Base-by-base conservation (phyloP, 306 rosid species). In the Herpetospermum pedunculosum region DNA sequence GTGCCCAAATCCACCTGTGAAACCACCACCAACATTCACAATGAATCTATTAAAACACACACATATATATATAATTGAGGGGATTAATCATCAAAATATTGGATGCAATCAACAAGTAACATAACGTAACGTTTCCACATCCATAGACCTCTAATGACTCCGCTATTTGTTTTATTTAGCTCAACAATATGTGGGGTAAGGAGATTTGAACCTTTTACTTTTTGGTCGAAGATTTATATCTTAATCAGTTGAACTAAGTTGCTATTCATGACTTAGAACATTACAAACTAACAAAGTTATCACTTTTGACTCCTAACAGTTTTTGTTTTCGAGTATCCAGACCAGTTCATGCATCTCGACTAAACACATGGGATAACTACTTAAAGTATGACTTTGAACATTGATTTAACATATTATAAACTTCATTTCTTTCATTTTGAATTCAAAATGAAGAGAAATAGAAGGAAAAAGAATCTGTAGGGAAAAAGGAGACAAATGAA, bases 1-100 rank as follows among this genome's bases (percentile, higher is more conserved):
- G 83, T 77, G 52, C 99, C 99, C 85, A 94, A 84, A 83, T 94
- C 97, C 85, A 94, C 97, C 99, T 94, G 92, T 3, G 25, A 44
- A 69, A 43, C 26, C 69, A 60, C 28, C 69, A 62, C 4, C 69
- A 62, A 62, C 44, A 62, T 62, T 62, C 47, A 26, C 37, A 26
- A 43, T 69, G 15, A 69, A 69, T 26, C 6, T 12, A 41, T 35
- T n/a, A 5, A 1, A 63, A 38, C 49, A 19, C 15, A 68, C 16
- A 23, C 5, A 57, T 57, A 26, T 54, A 5, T 8, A 25, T 25
- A 25, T 18, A 48, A 48, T 58, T 1, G 1, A 26, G 19, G 38
- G 29, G 30, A 64, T 9, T 25, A 11, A 64, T 64, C 47, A 64
- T 11, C 48, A 37, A 37, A 35, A 4, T 64, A 25, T 55, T 25